Conservation (phyloP, 768 basidiomycete genomes). For the Serendipita vermifera region DNA sequence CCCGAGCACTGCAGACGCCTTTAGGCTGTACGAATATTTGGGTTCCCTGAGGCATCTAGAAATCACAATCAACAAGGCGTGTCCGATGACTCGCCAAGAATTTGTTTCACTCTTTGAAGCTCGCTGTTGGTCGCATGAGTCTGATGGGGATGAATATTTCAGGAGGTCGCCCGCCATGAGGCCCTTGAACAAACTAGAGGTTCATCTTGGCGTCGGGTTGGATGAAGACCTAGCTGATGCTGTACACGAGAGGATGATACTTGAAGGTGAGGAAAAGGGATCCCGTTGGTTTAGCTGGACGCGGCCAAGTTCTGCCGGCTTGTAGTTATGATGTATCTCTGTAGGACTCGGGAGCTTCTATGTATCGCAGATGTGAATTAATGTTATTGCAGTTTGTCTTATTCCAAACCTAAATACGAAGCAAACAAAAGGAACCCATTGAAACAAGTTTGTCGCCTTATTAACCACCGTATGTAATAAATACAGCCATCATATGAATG, state of each 20-base stretch:
- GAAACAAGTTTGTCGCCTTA: no score
- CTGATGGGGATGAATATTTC: no score
- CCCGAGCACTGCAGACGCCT: not conserved
- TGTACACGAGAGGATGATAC: not conserved
- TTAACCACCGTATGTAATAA: no score
- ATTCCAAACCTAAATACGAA: no score
- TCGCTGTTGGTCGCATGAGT: not conserved
- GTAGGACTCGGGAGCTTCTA: no score
- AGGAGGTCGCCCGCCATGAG: not conserved
- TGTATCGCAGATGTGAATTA: no score
- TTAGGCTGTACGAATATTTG: not conserved
- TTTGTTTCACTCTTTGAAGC: not conserved
- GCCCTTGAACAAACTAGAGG: constrained; percentile 3
- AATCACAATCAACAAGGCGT: not conserved
- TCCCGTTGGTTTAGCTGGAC: constrained; percentile 4
- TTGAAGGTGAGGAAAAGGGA: not conserved
- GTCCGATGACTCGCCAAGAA: not conserved
- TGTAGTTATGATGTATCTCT: no score
- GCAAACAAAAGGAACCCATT: no score
- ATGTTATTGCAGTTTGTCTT: no score
- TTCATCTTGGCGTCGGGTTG: not conserved
- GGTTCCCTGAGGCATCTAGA: not conserved
- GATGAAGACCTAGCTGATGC: not conserved
- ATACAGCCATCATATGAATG: no score
- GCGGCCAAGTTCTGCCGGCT: no score